Conservation (phyloP, 1,284 basidiomycete genomes). For the Calocybe gambosa region DNA sequence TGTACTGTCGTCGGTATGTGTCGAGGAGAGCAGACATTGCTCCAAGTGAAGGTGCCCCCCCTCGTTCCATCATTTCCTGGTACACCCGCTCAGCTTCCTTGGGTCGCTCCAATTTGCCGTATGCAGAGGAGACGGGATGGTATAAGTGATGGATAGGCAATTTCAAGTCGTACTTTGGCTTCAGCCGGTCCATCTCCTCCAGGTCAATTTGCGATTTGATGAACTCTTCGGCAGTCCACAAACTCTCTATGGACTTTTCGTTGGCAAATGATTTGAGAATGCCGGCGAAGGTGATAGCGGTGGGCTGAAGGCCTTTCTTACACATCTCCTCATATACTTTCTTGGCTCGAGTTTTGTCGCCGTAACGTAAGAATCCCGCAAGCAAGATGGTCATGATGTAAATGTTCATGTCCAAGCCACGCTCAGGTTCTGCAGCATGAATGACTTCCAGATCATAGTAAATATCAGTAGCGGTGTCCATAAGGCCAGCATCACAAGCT, state of each 20-base stretch:
- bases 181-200: slow-evolving; percentile 34
- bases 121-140: slow-evolving; percentile 58
- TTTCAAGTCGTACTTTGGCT: slow-evolving; percentile 29
- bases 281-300: slow-evolving; percentile 64
- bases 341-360: slow-evolving; percentile 55
- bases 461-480: slow-evolving; percentile 64
- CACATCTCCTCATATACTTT: slow-evolving; percentile 74
- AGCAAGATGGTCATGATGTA: slow-evolving; percentile 85
- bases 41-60: slow-evolving; percentile 52
- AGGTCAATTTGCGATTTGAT: slow-evolving; percentile 42
- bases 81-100: slow-evolving; percentile 57
- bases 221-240: slow-evolving; percentile 58
- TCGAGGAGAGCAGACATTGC: slow-evolving; percentile 70
- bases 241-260: slow-evolving; percentile 39
- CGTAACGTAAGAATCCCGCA: slow-evolving; percentile 64
- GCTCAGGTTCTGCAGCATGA: slow-evolving; percentile 27
- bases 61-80: slow-evolving; percentile 48
- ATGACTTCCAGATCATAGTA: slow-evolving; percentile 62
- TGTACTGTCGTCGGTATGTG: slow-evolving; percentile 59
- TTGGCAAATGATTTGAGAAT: slow-evolving; percentile 63
- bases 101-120: slow-evolving; percentile 41
- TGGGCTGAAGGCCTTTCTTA: slow-evolving; percentile 60
- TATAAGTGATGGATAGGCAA: slow-evolving; percentile 52
- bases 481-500: slow-evolving; percentile 70
- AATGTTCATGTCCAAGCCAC: slow-evolving; percentile 41